These are phyloP conservation scores for Nicotiana tabacum DNA, from an alignment of 257 asterid genomes.

Conservation along the genomic window DNA sequence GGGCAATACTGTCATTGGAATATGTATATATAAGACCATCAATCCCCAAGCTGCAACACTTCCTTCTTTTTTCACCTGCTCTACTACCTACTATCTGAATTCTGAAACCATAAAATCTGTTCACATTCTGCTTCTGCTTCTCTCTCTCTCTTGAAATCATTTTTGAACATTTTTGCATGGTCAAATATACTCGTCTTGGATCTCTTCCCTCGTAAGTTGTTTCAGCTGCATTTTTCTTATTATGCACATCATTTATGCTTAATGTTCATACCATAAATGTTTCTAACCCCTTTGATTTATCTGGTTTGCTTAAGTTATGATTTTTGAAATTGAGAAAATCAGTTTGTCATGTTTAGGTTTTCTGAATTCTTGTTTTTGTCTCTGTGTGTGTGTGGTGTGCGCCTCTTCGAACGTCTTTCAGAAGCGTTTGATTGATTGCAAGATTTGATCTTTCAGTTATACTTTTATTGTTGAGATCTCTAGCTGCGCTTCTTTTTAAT, in stretches of 20 bases:
- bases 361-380: background rate
- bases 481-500: background rate
- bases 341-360: background rate
- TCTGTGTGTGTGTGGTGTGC: background rate
- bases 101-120: background rate
- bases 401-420: background rate
- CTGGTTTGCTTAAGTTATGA: background rate
- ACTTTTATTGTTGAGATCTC: background rate
- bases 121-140: background rate
- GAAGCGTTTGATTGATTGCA: background rate
- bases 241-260: background rate
- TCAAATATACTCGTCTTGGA: background rate
- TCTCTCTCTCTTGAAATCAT: background rate
- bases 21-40: background rate
- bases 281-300: background rate
- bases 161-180: background rate
- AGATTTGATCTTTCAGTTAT: background rate
- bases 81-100: background rate
- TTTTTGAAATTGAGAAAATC: background rate
- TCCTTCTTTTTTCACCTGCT: background rate
- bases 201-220: background rate
- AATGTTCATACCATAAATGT: background rate
- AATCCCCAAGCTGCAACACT: background rate
- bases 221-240: background rate
- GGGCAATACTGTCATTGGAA: conserved; percentile 15